Percentiles rank a stretch among this genome's conserved stretches.
phyloP scores from a whole-genome alignment of 129 eudicot species.

The Saposhnikovia divaricata region DNA sequence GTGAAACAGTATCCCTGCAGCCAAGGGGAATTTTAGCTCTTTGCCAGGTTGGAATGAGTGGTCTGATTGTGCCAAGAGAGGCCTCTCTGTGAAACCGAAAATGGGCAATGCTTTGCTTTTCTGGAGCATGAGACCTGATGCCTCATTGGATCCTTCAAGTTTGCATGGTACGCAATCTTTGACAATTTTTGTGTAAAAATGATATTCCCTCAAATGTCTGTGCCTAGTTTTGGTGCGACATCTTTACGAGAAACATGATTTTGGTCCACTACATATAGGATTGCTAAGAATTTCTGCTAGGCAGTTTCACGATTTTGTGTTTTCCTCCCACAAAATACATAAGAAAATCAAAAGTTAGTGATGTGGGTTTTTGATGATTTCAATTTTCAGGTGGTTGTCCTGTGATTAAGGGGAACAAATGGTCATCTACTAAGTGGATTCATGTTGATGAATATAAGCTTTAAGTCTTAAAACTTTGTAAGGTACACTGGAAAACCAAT shows the following conservation, averaged over 20 bases:
- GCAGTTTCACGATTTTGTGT: not conserved
- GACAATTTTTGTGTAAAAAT: not conserved
- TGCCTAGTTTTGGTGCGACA: not conserved
- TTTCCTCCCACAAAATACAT: not conserved
- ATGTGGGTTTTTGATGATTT: conserved; percentile 3
- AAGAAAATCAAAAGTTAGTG: not conserved
- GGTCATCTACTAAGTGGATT: conserved; percentile 98
- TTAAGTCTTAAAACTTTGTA: conserved; percentile 14
- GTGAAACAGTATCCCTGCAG: conserved; percentile 88
- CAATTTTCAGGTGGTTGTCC: conserved; percentile 73
- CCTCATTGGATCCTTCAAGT: conserved; percentile 82
- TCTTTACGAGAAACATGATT: conserved; percentile 8
- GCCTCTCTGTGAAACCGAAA: conserved; percentile 77
- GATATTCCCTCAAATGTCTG: too few species aligned
- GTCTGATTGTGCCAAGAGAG: conserved; percentile 90
- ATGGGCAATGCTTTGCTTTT: conserved; percentile 95
- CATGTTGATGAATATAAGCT: conserved; percentile 78
- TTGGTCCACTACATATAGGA: not conserved
- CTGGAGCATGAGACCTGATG: conserved; percentile 99
- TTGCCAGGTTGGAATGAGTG: conserved; percentile 70
- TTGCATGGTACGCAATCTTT: conserved; percentile 59
- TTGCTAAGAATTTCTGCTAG: not conserved
- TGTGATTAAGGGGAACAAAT: conserved; percentile 90
- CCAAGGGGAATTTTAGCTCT: conserved; percentile 62
- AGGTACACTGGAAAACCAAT: conserved; percentile 11